Evolutionary conservation across 2,329 filamentous ascomycete species (phyloP), one percentile per base, ranked within the genome.

Genomic region (Fusarium fracticaudum): DNA sequence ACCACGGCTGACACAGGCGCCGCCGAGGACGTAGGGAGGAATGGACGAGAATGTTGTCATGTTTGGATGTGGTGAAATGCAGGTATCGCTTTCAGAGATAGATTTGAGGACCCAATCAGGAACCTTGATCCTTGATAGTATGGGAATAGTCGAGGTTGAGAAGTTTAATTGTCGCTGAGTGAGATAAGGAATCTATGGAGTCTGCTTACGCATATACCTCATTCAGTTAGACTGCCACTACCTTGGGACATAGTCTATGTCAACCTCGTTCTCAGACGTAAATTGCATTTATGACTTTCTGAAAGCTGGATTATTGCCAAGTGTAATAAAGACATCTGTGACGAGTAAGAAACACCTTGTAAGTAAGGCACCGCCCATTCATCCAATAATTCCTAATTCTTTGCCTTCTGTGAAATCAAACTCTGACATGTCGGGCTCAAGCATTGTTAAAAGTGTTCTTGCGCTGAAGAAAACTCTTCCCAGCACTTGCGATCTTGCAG

Each of bases 31-130:
- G 37, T 79, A 75, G 3, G 77, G 47, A 4, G 78, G 74, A 8
- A 77, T 57, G 4, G 76, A 76, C 8, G 77, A 79, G 31, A 78
- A 78, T 2, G 66, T 67, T 3, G 77, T 61, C 75, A 78, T 78
- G 1, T 26, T 57, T 13, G 22, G 22, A 22, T 18, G 24, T 37
- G 8, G 5, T 9, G 20, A 11, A 29, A 33, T 14, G 14, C 26
- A 12, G 15, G 14, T 41, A 38, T 48, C 20, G 33, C 6, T 20
- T 24, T 14, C 22, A 14, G 3, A 31, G 40, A 38, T 18, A 7
- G 18, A 10, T 29, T 5, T 24, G 18, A 0, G 29, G 24, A 17
- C 29, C 31, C 64, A 70, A 64, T 59, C 59, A 54, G 13, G 40
- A 18, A n/a, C 18, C 13, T 13, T 17, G 35, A 15, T 24, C 18